Base-by-base conservation (phyloP, 495 filamentous ascomycete species). In the Xeromyces bisporus region DNA sequence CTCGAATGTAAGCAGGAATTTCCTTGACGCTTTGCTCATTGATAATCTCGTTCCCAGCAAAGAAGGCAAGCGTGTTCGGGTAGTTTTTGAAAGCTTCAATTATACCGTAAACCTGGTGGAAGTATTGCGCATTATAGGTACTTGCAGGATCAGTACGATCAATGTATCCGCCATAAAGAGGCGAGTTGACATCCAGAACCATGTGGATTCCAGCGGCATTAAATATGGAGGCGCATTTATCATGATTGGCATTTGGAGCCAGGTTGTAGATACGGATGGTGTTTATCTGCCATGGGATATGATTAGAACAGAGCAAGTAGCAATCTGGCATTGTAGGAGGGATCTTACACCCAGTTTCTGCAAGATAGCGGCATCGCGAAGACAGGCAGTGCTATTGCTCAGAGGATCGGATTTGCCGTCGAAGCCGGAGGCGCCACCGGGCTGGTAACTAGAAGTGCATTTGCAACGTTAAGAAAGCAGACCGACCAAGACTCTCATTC, bases 51-150 rank as follows among this genome's bases (percentile, higher is more conserved):
- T 96, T 96, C 28, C 80, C 87, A 23, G 80, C 70, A 53, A 94
- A 91, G 68, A 93, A 93, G 29, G 69, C 78, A n/a, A 93, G 61
- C 2, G 75, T 73, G 56, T 96, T 96, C 37, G 83, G 81, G 54
- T 81, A 96, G 51, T 67, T 66, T 62, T 86, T 87, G 75, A 96
- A 96, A 18, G 78, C 80, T 61, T 96, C 87, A 16, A 94, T 81
- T 24, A 96, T 66, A 44, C 73, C 75, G 53, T 93, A 94, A 36
- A 82, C 80, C 44, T 84, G 75, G 42, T 73, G 69, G 37, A 91
- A 68, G 52, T 96, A 96, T 18, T 46, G 55, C 23, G 58, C 56
- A 44, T 73, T 73, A 65, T 94, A 96, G 35, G 71, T 77, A 32
- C 62, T 60, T 38, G 42, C 46, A 11, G 87, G 82, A 38, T 77